Percentiles rank a stretch among this genome's conserved stretches.
Conservation (phyloP, 2,329 filamentous ascomycete genomes). For the Acrodontium crateriforme region DNA sequence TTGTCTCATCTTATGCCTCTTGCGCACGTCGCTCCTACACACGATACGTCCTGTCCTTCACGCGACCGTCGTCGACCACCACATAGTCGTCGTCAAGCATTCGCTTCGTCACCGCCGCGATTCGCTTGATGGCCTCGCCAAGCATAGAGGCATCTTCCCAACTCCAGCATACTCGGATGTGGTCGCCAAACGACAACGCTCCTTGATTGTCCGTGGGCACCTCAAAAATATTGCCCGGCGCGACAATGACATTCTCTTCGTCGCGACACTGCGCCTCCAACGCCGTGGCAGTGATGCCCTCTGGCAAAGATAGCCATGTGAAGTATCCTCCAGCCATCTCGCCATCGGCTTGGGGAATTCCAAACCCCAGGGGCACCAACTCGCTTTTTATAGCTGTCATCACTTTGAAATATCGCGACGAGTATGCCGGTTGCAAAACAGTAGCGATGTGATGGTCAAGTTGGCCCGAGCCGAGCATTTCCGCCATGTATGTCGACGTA, state of each 20-base stretch:
- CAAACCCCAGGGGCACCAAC: constrained; percentile 50
- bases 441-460: constrained; percentile 40
- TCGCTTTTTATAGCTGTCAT: constrained; percentile 44
- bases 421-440: constrained; percentile 43
- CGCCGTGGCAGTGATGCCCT: constrained; percentile 36
- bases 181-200: constrained; percentile 40
- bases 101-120: constrained; percentile 37
- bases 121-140: constrained; percentile 51
- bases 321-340: constrained; percentile 68
- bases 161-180: constrained; percentile 55
- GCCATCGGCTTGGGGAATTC: constrained; percentile 28
- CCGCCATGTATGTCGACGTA: constrained; percentile 41
- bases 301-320: constrained; percentile 59
- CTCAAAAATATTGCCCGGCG: constrained; percentile 56
- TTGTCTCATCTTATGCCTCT: too few species aligned
- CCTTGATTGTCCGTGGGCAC: constrained; percentile 31
- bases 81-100: constrained; percentile 24
- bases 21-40: too few species aligned
- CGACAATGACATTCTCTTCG: constrained; percentile 54
- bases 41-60: too few species aligned
- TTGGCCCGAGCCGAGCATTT: constrained; percentile 38
- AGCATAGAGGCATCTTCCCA: constrained; percentile 57
- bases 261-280: constrained; percentile 44
- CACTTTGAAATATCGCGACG: constrained; percentile 40
- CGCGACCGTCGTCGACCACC: too few species aligned